phyloP scores from a whole-genome alignment of 106 monocot genomes.

The Narthecium ossifragum region DNA sequence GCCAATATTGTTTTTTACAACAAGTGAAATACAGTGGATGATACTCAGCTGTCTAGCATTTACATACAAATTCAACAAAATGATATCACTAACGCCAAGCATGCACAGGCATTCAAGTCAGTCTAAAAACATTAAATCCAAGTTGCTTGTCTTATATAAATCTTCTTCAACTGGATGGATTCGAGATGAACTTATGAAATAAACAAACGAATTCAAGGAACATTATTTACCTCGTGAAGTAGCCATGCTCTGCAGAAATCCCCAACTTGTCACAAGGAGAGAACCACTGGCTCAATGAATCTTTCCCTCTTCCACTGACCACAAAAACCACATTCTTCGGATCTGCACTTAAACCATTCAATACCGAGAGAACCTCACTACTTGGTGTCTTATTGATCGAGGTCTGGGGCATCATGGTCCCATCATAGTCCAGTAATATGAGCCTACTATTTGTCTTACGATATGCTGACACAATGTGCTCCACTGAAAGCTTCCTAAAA shows the following conservation, averaged over 20 bases:
- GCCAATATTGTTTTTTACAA: no score
- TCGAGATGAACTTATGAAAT: no score
- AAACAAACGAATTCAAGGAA: no score
- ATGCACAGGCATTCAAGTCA: no score
- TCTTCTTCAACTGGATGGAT: no score
- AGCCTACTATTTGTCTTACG: slow-evolving; percentile 47
- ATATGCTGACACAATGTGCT: slow-evolving; percentile 66
- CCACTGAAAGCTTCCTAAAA: slow-evolving; percentile 79
- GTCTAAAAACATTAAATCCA: no score
- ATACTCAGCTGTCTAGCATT: no score
- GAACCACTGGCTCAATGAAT: slow-evolving; percentile 77
- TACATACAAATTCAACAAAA: no score
- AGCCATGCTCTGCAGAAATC: slow-evolving; percentile 93
- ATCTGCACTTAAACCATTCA: slow-evolving; percentile 61
- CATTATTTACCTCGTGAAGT: slow-evolving; percentile 54
- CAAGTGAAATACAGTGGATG: no score
- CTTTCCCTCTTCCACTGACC: slow-evolving; percentile 85
- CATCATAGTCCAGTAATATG: slow-evolving; percentile 87
- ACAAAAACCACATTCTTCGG: slow-evolving; percentile 84
- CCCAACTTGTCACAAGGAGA: slow-evolving; percentile 60
- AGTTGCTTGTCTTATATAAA: no score
- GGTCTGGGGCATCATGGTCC: slow-evolving; percentile 74
- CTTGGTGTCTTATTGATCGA: slow-evolving; percentile 68
- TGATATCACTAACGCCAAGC: no score
- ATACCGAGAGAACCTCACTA: slow-evolving; percentile 53